Conservation (phyloP, 2,329 filamentous ascomycete genomes). For the Aspergillus unguis region DNA sequence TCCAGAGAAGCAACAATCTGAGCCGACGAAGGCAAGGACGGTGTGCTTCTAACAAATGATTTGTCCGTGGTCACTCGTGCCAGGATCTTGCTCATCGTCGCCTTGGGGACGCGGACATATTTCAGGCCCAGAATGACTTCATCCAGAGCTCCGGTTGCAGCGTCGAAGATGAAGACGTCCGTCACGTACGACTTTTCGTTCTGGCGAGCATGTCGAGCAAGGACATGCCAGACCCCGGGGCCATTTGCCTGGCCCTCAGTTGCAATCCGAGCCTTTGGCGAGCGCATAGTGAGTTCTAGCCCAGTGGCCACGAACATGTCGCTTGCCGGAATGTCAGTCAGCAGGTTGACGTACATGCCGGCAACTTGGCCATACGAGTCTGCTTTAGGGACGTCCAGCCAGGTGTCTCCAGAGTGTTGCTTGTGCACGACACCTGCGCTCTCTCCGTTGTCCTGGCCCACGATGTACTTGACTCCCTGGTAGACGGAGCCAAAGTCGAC, state of each 20-base stretch:
- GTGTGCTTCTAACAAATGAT: background rate
- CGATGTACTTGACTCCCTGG: background rate
- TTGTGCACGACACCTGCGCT: background rate
- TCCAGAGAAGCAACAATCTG: background rate
- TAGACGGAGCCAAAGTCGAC: slow-evolving; percentile 14
- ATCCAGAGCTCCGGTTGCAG: slow-evolving; percentile 18
- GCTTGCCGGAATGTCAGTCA: background rate
- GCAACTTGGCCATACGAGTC: background rate
- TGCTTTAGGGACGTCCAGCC: background rate
- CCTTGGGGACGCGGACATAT: slow-evolving; percentile 22
- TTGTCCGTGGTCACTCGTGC: background rate
- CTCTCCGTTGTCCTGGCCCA: background rate
- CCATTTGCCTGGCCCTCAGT: background rate
- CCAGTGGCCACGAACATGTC: slow-evolving; percentile 32
- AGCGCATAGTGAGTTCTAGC: slow-evolving; percentile 24
- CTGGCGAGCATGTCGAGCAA: slow-evolving; percentile 18
- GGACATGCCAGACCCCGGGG: slow-evolving; percentile 21
- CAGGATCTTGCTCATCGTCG: slow-evolving; percentile 18
- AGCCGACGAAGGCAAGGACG: background rate
- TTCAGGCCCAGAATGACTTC: slow-evolving; percentile 31
- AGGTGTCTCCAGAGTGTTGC: background rate
- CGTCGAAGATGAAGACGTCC: slow-evolving; percentile 34
- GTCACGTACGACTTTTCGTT: slow-evolving; percentile 19
- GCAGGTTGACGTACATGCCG: background rate
- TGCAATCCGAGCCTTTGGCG: slow-evolving; percentile 11